Evolutionary conservation across 495 filamentous ascomycete species (phyloP).

Genomic region (Polyplosphaeria fusca): DNA sequence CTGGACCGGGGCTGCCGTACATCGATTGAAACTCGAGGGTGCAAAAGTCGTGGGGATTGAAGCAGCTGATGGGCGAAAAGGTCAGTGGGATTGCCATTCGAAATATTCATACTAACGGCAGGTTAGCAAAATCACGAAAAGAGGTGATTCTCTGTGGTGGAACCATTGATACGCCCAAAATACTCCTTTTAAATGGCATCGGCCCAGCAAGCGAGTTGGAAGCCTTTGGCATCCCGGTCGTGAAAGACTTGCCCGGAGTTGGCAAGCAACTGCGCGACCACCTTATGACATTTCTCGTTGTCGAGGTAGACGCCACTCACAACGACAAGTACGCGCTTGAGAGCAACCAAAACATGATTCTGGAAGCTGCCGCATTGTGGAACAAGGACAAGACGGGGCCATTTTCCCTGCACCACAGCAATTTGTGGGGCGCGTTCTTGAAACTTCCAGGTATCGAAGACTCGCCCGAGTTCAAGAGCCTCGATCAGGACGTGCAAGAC

Average conservation of each 20-base stretch:
- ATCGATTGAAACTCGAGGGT: slow-evolving; percentile 17
- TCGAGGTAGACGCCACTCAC: slow-evolving; percentile 22
- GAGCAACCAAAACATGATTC: slow-evolving; percentile 5
- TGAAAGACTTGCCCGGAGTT: slow-evolving; percentile 69
- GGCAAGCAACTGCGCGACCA: slow-evolving; percentile 77
- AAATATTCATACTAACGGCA: neutral
- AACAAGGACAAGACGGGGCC: slow-evolving; percentile 19
- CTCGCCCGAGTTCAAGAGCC: slow-evolving; percentile 16
- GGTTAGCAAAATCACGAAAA: slow-evolving; percentile 19
- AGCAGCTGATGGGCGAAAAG: slow-evolving; percentile 24
- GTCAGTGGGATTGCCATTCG: no score
- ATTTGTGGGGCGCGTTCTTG: slow-evolving; percentile 19
- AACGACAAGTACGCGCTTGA: slow-evolving; percentile 29
- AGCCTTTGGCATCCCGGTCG: slow-evolving; percentile 60
- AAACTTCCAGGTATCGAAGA: slow-evolving; percentile 20
- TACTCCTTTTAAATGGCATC: slow-evolving; percentile 74
- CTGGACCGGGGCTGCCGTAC: slow-evolving; percentile 21
- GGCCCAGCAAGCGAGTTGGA: slow-evolving; percentile 63
- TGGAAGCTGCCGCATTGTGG: slow-evolving; percentile 16
- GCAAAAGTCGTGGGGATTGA: slow-evolving; percentile 23
- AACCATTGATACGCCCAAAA: slow-evolving; percentile 67
- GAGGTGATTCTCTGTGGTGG: slow-evolving; percentile 64
- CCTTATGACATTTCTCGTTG: slow-evolving; percentile 24
- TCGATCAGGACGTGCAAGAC: slow-evolving; percentile 13
- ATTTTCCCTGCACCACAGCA: slow-evolving; percentile 11